phyloP scores from a whole-genome alignment of 768 basidiomycete genomes.

The Leccinum rimulosum region DNA sequence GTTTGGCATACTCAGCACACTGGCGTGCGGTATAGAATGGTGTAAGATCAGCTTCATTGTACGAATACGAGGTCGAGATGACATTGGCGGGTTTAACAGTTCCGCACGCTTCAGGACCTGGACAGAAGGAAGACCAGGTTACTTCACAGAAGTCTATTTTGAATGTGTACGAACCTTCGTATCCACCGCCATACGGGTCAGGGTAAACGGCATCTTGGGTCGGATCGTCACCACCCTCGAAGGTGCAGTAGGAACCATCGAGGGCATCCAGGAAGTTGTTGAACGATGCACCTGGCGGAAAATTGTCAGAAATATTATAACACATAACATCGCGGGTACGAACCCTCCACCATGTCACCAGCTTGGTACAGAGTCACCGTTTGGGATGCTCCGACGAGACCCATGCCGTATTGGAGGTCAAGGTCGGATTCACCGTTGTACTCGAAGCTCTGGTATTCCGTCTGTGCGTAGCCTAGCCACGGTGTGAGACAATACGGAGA shows the following conservation, averaged over 20 bases:
- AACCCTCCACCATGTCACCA: constrained; percentile 30
- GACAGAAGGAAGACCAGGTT: not conserved
- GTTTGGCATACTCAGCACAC: constrained; percentile 46
- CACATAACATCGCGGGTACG: not conserved
- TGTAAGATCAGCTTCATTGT: constrained; percentile 36
- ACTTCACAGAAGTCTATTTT: not conserved
- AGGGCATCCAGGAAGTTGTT: constrained; percentile 37
- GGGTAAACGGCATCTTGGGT: constrained; percentile 27
- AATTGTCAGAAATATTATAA: not conserved
- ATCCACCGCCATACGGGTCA: constrained; percentile 23
- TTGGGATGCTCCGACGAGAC: constrained; percentile 23
- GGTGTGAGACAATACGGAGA: constrained; percentile 6
- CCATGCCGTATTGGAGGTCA: constrained; percentile 33
- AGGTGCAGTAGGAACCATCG: constrained; percentile 34
- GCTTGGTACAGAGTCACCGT: constrained; percentile 31
- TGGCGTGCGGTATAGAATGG: constrained; percentile 39
- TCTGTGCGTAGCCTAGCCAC: not conserved
- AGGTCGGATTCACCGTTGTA: constrained; percentile 33
- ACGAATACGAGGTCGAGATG: constrained; percentile 41
- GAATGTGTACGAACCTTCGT: constrained; percentile 11
- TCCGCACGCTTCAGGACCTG: constrained; percentile 38
- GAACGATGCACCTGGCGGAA: constrained; percentile 21
- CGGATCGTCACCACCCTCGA: constrained; percentile 35
- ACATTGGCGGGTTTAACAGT: constrained; percentile 34
- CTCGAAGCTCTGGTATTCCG: constrained; percentile 6